phyloP scores from a whole-genome alignment of 129 eudicot genomes.

The Chrysanthemum makinoi region DNA sequence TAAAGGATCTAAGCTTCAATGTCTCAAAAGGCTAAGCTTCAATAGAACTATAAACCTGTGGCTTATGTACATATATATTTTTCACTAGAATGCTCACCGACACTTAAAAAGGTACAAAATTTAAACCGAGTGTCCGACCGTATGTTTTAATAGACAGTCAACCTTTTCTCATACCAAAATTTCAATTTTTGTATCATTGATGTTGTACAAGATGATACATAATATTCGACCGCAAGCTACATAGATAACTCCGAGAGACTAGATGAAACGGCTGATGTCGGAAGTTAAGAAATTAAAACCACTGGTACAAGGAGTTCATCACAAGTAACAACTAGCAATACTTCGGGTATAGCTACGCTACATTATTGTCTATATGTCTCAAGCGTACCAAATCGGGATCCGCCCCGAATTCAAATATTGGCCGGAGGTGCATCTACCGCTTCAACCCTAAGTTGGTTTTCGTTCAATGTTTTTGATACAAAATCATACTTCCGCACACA shows the following conservation, averaged over 20 bases:
- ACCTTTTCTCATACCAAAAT: too few relatives aligned
- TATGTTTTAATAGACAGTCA: too few relatives aligned
- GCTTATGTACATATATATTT: too few relatives aligned
- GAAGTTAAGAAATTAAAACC: slow-evolving; percentile 32
- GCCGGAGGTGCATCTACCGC: slow-evolving; percentile 47
- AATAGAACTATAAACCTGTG: too few relatives aligned
- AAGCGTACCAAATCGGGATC: slow-evolving; percentile 56
- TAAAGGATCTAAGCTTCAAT: too few relatives aligned
- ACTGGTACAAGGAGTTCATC: slow-evolving; percentile 55
- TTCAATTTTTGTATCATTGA: too few relatives aligned
- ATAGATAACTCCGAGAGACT: slow-evolving; percentile 33
- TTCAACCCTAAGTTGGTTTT: slow-evolving; percentile 60
- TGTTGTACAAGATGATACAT: slow-evolving; percentile 45
- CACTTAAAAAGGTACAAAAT: too few relatives aligned
- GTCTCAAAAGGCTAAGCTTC: too few relatives aligned
- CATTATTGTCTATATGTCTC: slow-evolving; percentile 50
- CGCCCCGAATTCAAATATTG: slow-evolving; percentile 49
- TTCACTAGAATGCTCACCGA: too few relatives aligned
- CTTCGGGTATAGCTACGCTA: slow-evolving; percentile 61
- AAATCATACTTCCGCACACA: slow-evolving; percentile 77
- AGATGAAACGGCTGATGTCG: slow-evolving; percentile 38
- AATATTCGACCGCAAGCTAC: slow-evolving; percentile 36
- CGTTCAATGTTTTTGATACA: slow-evolving; percentile 69
- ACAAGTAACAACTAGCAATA: slow-evolving; percentile 65
- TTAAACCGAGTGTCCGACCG: too few relatives aligned